phyloP scores from a whole-genome alignment of 768 basidiomycete genomes.

The Albatrellus ellisii region DNA sequence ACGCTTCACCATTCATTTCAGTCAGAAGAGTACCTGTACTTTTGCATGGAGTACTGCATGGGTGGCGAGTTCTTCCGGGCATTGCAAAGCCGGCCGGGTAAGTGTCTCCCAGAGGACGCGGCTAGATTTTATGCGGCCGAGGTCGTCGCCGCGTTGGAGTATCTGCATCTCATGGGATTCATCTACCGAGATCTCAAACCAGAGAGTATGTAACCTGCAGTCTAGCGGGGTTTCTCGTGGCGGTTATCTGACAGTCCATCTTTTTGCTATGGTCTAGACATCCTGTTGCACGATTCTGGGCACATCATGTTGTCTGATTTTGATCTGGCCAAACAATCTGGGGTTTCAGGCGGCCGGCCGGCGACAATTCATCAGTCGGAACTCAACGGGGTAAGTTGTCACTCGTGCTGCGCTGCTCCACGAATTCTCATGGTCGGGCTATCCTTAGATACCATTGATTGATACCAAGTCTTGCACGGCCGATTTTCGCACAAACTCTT shows the following conservation, averaged over 20 bases:
- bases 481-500: conserved; percentile 96
- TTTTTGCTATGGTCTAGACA: conserved; percentile 43
- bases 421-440: conserved; percentile 4
- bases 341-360: conserved; percentile 73
- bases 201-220: conserved; percentile 71
- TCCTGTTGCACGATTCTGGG: conserved; percentile 91
- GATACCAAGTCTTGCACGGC: conserved; percentile 97
- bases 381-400: conserved; percentile 67
- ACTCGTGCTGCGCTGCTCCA: not conserved
- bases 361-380: conserved; percentile 78
- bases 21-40: conserved; percentile 94
- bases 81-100: conserved; percentile 90
- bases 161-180: conserved; percentile 97
- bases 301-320: conserved; percentile 99
- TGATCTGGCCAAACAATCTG: conserved; percentile 94
- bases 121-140: conserved; percentile 98
- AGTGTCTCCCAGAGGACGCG: conserved; percentile 90
- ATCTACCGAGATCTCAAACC: conserved; percentile 99
- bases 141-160: conserved; percentile 94
- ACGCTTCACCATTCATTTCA: conserved; percentile 99
- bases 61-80: conserved; percentile 99
- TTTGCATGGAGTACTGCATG: conserved; percentile 99
- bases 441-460: conserved; percentile 68
- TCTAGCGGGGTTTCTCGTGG: conserved; percentile 1
- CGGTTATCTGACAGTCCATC: conserved; percentile 11